Percentiles rank a stretch among this genome's conserved stretches.
These are phyloP conservation scores for Salix purpurea DNA, from an alignment of 345 rosid species.

Conservation along the genomic window DNA sequence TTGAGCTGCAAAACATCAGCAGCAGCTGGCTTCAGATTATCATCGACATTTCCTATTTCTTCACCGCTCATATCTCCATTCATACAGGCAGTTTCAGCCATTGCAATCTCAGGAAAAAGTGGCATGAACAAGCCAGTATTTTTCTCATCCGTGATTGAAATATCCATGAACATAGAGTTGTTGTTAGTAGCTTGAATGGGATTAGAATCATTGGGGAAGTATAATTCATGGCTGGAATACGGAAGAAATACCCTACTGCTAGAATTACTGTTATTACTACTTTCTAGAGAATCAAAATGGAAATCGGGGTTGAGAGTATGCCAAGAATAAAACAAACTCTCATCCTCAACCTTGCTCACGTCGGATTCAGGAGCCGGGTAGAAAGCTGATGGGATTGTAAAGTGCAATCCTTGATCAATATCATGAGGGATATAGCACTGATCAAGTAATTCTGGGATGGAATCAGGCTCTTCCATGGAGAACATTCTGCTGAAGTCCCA, in stretches of 20 bases:
- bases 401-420: slow-evolving; percentile 9
- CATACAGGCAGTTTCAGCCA: slow-evolving; percentile 15
- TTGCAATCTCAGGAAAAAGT: slow-evolving; percentile 18
- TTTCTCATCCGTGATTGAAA: slow-evolving; percentile 26
- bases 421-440: slow-evolving; percentile 33
- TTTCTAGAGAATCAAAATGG: slow-evolving; percentile 27
- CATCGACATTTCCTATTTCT: neutral
- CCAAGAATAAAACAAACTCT: slow-evolving; percentile 26
- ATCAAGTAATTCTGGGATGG: slow-evolving; percentile 21
- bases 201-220: slow-evolving; percentile 19
- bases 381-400: slow-evolving; percentile 15
- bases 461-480: slow-evolving; percentile 31
- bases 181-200: slow-evolving; percentile 14
- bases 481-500: slow-evolving; percentile 48
- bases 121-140: slow-evolving; percentile 6
- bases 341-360: slow-evolving; percentile 17
- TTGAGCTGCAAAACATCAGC: slow-evolving; percentile 27
- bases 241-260: slow-evolving; percentile 18
- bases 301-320: slow-evolving; percentile 15
- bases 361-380: slow-evolving; percentile 25
- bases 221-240: slow-evolving; percentile 16
- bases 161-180: slow-evolving; percentile 23
- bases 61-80: slow-evolving; percentile 8
- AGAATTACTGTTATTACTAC: slow-evolving; percentile 20
- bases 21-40: slow-evolving; percentile 11